Conservation (phyloP, 2,329 filamentous ascomycete genomes). For the Xylaria sp. region DNA sequence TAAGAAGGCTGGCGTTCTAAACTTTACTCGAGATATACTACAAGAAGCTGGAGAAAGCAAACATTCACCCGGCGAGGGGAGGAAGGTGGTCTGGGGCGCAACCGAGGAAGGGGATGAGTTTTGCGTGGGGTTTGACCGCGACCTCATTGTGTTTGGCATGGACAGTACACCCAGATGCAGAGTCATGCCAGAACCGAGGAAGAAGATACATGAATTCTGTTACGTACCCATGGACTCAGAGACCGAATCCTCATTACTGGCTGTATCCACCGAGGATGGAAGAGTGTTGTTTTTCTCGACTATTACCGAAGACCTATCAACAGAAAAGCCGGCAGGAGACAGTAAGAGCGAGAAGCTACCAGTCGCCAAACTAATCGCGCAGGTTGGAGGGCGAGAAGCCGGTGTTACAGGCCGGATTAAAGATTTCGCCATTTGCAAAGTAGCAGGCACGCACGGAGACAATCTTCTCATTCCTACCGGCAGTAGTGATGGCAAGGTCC, state of each 20-base stretch:
- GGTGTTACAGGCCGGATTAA: constrained; percentile 82
- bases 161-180: constrained; percentile 84
- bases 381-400: constrained; percentile 78
- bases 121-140: constrained; percentile 87
- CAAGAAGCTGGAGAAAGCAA: constrained; percentile 79
- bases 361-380: constrained; percentile 75
- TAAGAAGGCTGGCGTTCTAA: constrained; percentile 92
- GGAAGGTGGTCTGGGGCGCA: constrained; percentile 82
- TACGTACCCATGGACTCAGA: constrained; percentile 70
- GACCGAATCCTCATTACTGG: constrained; percentile 68
- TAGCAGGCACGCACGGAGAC: constrained; percentile 53
- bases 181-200: constrained; percentile 73
- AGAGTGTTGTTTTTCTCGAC: constrained; percentile 86
- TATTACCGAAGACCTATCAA: constrained; percentile 58
- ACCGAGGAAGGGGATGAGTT: constrained; percentile 81
- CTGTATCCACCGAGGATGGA: constrained; percentile 90
- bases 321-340: constrained; percentile 54
- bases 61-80: constrained; percentile 83
- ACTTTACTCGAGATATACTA: constrained; percentile 80
- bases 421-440: constrained; percentile 78
- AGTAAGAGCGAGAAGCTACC: constrained; percentile 57
- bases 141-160: constrained; percentile 86
- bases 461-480: constrained; percentile 73
- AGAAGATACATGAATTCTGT: constrained; percentile 84
- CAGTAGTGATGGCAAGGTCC: constrained; percentile 86